Base-by-base conservation (phyloP, 768 basidiomycete species). In the Phlebiopsis gigantea region DNA sequence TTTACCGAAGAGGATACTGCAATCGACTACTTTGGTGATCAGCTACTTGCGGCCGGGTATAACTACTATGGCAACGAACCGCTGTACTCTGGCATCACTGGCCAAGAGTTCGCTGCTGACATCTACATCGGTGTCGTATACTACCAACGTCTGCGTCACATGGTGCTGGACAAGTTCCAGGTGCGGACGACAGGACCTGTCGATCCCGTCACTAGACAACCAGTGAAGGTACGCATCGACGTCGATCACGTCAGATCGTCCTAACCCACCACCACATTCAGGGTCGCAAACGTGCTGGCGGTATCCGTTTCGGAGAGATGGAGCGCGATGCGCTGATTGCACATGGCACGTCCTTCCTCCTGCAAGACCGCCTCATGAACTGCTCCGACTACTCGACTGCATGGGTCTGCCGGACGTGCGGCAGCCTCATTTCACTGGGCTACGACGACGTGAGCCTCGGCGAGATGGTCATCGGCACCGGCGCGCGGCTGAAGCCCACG, bases 271-370 rank as follows among this genome's bases (percentile, higher is more conserved):
- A 21, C 47, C 42, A 61, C 26, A 17, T 25, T 6, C 44, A 69
- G 94, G 97, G 97, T 56, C 90, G 97, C 59, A 98, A 98, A 82
- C 90, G 94, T 54, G 93, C 91, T 44, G 97, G 97, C 65, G 97
- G 97, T 66, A 99, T 99, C 67, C 94, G 97, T 55, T 98, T 99
- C 69, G 97, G 97, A 65, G 97, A 99, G 76, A 99, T 99, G 97
- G 97, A 99, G 72, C 90, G 97, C 53, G 97, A 99, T 69, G 97
- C 97, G 10, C 81, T 99, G 51, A 95, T 99, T 63, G 97, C 97
- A 2, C 97, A 99, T 71, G 97, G 97, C 45, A 97, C 97, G 14
- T 94, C 95, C 1, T 99, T 97, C 86, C 79, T 99, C 41, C 83
- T 99, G 22, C 97, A 99, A 77, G 97, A 99, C 73, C 81, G 97